Evolutionary conservation across 2,329 filamentous ascomycete genomes (phyloP).

Genomic region (Phoma herbarum): DNA sequence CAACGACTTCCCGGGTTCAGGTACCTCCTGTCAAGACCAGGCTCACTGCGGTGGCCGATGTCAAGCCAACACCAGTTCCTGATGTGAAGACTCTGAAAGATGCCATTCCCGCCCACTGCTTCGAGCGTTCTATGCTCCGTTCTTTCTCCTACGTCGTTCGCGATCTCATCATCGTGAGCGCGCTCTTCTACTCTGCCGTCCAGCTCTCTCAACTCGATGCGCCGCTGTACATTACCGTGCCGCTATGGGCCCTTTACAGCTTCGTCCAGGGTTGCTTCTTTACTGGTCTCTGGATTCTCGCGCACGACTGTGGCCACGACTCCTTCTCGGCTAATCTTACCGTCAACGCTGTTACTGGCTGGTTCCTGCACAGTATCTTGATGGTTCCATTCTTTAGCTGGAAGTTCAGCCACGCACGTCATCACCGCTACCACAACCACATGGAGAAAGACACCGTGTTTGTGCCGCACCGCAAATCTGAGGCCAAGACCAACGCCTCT

Average conservation of each 20-base stretch:
- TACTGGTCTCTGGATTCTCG: conserved; percentile 72
- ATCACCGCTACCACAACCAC: conserved; percentile 74
- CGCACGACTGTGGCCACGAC: conserved; percentile 75
- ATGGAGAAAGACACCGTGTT: conserved; percentile 68
- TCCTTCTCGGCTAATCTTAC: conserved; percentile 67
- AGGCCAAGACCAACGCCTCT: conserved; percentile 17
- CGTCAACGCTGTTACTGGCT: conserved; percentile 70
- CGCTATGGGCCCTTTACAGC: conserved; percentile 65
- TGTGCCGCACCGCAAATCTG: conserved; percentile 42
- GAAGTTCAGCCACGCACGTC: conserved; percentile 74
- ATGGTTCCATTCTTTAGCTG: conserved; percentile 77
- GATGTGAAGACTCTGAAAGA: conserved; percentile 38
- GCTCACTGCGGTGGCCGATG: conserved; percentile 30
- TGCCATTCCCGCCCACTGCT: conserved; percentile 37
- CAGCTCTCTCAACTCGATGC: conserved; percentile 26
- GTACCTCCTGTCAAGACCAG: conserved; percentile 24
- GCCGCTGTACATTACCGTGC: conserved; percentile 24
- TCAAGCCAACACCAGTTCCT: conserved; percentile 24
- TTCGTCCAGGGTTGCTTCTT: conserved; percentile 71
- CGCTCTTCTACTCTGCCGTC: conserved; percentile 29
- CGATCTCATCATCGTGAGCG: conserved; percentile 33
- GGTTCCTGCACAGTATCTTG: conserved; percentile 70
- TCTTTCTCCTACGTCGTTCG: conserved; percentile 37
- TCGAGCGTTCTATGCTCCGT: conserved; percentile 34
- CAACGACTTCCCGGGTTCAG: conserved; percentile 32